Evolutionary conservation across 192 early-diverging fungal genomes (phyloP), one percentile per base, ranked within the genome.

Genomic region (Phlyctochytrium arcticum): DNA sequence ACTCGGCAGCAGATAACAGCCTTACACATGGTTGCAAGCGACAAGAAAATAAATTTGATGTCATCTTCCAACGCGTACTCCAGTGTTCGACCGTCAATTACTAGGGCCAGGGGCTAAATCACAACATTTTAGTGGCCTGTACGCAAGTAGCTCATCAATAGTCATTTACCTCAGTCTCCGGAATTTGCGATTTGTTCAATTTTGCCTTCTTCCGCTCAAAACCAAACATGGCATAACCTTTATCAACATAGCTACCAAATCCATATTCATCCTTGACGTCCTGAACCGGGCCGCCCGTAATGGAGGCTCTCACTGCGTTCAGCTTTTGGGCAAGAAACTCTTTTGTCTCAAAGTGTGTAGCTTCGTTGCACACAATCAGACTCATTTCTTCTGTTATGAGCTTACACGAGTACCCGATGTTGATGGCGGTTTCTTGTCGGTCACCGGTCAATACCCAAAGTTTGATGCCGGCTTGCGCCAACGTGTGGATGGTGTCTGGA

Each of bases 371-470:
- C 46, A 98, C 82, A 53, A 99, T 90, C 24, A 99, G 72, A 36
- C 88, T 87, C 92, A 96, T 97, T 54, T 96, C 95, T 65, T 98
- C 95, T 48, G 92, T 90, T 54, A 99, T 86, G 27, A 99, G 79
- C 73, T 98, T 96, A 79, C 93, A 96, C 37, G 88, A 90, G 65
- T 94, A 96, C 10, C 94, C 97, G 76, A 99, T 98, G 72, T 99
- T 98, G 78, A 99, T 96, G 21, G 97, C 96, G 2, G 97, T 99
- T 72, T 99, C 97, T 72, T 98, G 95, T 36, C 93, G 72, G 75
- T 99, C 97, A 42, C 97, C 97, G 9, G 97, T 99, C 68, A 99
- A 75, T 6, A 99, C 94, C 95, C 95, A 98, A 39, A 98, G 87
- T 64, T 93, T 92, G 75, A 98, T 96, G 7, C 93, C 93, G 1